Evolutionary conservation across 208 protist species (phyloP), one percentile per base, ranked within the genome.

Genomic region (Leishmania tarentolae): DNA sequence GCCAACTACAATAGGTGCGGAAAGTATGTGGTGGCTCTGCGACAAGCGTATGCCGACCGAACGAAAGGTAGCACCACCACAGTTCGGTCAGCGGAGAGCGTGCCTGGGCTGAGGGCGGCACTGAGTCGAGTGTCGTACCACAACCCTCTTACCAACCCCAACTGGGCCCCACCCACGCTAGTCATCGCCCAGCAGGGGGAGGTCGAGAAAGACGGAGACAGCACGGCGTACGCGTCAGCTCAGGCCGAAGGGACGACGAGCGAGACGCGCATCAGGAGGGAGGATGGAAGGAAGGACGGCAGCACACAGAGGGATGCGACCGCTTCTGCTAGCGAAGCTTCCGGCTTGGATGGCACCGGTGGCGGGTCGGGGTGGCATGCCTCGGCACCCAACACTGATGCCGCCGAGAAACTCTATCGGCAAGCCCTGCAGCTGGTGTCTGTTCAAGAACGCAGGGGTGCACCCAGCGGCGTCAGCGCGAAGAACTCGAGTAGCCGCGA

Each of bases 91-190:
- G 53, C 44, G 69, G 69, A 73, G 46, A 19, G 69, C 44, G 69
- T 28, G 44, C 44, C 69, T 73, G 69, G 84, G 21, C 78, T 96
- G 69, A 72, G 61, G 24, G 84, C 79, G 50, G 93, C 85, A 40
- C 59, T 96, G 83, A 81, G 75, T 31, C 88, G 86, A 17, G 91
- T 97, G n/a, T 88, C 80, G 44, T 97, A 92, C 61, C 93, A 97
- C 84, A 97, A 97, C 85, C 93, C 93, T 3, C 83, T 80, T 42
- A 95, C 91, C 1, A 83, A 88, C 47, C 93, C 93, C 7, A 85
- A 94, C 53, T 97, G 93, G 92, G 68, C 83, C 8, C 93, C 90
- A 53, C 93, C 92, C 21, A 80, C 77, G 31, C 80, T 95, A 28
- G 89, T 87, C 78, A 89, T 94, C 31, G 73, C 69, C 31, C 61